Conservation (phyloP, 176 grass and related monocot genomes). For the Oryza punctata region DNA sequence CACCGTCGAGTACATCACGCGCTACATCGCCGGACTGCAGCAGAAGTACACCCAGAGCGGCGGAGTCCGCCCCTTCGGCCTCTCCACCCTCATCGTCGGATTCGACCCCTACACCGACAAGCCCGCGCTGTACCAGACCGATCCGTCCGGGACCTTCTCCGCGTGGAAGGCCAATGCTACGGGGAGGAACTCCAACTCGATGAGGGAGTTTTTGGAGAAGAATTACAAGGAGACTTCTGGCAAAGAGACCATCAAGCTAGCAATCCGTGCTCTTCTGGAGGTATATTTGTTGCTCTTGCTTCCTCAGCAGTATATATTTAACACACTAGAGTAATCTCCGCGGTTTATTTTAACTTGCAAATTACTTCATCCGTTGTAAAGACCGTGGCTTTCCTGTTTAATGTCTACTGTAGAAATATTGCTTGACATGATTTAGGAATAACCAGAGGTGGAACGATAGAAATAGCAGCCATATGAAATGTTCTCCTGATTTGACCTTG, state of each 20-base stretch:
- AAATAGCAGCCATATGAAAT: not conserved
- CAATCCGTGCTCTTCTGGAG: slow-evolving; percentile 81
- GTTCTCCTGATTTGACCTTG: not conserved
- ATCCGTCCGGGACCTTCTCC: slow-evolving; percentile 90
- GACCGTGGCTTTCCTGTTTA: not conserved
- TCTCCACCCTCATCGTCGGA: slow-evolving; percentile 89
- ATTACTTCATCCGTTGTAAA: not conserved
- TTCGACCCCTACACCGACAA: slow-evolving; percentile 81
- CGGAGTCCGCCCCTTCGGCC: slow-evolving; percentile 83
- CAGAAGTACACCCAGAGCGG: slow-evolving; percentile 97
- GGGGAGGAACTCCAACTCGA: slow-evolving; percentile 92
- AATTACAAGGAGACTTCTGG: slow-evolving; percentile 96
- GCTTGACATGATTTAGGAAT: not conserved
- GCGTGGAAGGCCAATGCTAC: slow-evolving; percentile 99
- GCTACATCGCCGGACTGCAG: slow-evolving; percentile 96
- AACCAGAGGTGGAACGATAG: not conserved
- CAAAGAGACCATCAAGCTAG: slow-evolving; percentile 92
- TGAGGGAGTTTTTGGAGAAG: slow-evolving; percentile 97
- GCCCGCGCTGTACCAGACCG: slow-evolving; percentile 84
- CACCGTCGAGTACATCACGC: slow-evolving; percentile 96
- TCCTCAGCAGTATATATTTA: not conserved
- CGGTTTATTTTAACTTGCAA: not conserved
- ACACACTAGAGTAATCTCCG: not conserved
- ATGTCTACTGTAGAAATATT: not conserved
- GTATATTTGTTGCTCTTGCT: slow-evolving; percentile 33